These are phyloP conservation scores for Malus hybrid DNA, from an alignment of 331 rosid species.

Conservation along the genomic window DNA sequence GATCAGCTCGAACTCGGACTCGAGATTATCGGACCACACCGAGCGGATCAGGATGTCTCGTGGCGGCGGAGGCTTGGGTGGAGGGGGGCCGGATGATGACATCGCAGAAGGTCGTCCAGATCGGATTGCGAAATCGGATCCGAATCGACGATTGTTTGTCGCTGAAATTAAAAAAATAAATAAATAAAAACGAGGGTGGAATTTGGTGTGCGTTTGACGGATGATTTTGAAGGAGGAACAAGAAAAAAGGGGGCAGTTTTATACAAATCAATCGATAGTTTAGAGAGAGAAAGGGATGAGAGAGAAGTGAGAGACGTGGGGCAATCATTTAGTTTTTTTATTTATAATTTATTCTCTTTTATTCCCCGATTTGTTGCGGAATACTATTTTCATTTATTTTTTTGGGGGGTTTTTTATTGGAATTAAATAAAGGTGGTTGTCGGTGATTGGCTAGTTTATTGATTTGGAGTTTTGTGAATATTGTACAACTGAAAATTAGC, in stretches of 20 bases:
- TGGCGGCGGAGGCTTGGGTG: slow-evolving; percentile 7
- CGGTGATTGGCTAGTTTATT: not conserved
- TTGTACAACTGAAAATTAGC: not conserved
- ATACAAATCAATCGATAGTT: not conserved
- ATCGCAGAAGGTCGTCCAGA: slow-evolving; percentile 19
- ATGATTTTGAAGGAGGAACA: not conserved
- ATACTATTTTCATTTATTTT: not conserved
- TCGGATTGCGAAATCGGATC: slow-evolving; percentile 2
- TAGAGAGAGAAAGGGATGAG: not conserved
- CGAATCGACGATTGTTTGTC: not conserved
- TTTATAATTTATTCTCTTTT: too few species aligned
- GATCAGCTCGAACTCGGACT: slow-evolving; percentile 38
- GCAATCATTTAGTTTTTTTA: not conserved
- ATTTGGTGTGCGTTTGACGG: slow-evolving; percentile 7
- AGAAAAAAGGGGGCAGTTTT: not conserved
- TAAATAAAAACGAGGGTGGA: not conserved
- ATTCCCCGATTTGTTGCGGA: not conserved
- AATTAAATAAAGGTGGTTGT: not conserved
- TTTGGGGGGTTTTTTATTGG: not conserved
- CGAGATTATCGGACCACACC: slow-evolving; percentile 53
- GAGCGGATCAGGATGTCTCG: slow-evolving; percentile 30
- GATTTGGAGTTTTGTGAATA: not conserved
- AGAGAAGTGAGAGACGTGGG: not conserved
- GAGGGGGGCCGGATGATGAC: slow-evolving; percentile 2
- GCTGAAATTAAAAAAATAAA: not conserved